phyloP scores from a whole-genome alignment of 2,329 filamentous ascomycete genomes.

The Xenosphaeropsis pyriputrescens region DNA sequence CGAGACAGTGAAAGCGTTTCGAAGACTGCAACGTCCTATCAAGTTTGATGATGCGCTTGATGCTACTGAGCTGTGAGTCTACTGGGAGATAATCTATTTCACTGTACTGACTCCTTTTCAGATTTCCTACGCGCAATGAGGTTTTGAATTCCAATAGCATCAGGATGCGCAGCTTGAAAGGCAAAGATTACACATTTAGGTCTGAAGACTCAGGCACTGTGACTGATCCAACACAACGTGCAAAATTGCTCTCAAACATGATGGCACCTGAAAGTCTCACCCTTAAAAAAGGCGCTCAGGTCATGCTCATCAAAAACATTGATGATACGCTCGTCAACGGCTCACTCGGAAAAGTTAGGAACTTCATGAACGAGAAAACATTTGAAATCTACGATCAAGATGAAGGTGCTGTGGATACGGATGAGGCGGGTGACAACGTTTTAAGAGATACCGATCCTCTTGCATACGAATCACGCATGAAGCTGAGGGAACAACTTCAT shows the following conservation, averaged over 20 bases:
- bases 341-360: slow-evolving; percentile 72
- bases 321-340: slow-evolving; percentile 91
- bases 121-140: slow-evolving; percentile 78
- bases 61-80: slow-evolving; percentile 63
- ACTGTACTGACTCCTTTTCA: slow-evolving; percentile 16
- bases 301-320: slow-evolving; percentile 99
- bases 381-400: slow-evolving; percentile 43
- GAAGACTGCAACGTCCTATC: slow-evolving; percentile 54
- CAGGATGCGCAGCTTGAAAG: slow-evolving; percentile 58
- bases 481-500: slow-evolving; percentile 27
- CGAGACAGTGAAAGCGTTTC: slow-evolving; percentile 66
- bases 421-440: slow-evolving; percentile 28
- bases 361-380: slow-evolving; percentile 58
- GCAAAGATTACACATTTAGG: slow-evolving; percentile 53
- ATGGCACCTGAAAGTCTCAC: slow-evolving; percentile 77
- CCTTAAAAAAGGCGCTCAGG: slow-evolving; percentile 83
- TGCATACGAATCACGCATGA: slow-evolving; percentile 21
- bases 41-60: slow-evolving; percentile 60
- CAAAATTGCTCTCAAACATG: slow-evolving; percentile 73
- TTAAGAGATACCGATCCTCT: slow-evolving; percentile 20
- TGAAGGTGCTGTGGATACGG: slow-evolving; percentile 35
- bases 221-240: slow-evolving; percentile 49
- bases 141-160: slow-evolving; percentile 75
- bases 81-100: neutral
- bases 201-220: slow-evolving; percentile 59